Percentiles rank a stretch among this genome's conserved stretches.
Conservation (phyloP, 176 grass and related monocot genomes). For the Musa troglodytarum region DNA sequence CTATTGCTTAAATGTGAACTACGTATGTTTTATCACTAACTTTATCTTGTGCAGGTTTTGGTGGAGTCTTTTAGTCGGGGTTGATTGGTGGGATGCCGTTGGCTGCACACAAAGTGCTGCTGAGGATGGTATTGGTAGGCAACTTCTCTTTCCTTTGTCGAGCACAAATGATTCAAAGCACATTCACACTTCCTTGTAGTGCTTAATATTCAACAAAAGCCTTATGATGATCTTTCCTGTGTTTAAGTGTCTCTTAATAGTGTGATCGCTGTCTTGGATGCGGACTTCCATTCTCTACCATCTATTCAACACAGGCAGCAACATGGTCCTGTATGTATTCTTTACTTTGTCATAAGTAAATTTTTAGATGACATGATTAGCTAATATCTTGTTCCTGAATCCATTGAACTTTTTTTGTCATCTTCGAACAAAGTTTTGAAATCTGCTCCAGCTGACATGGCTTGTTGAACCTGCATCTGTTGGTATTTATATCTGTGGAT, state of each 20-base stretch:
- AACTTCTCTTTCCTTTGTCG: not conserved
- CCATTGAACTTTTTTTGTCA: not conserved
- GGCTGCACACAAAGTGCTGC: conserved; percentile 97
- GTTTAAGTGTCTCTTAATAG: conserved; percentile 87
- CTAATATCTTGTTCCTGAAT: not conserved
- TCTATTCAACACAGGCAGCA: conserved; percentile 88
- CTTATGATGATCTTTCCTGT: conserved; percentile 21
- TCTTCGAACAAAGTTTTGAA: not conserved
- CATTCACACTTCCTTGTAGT: not conserved
- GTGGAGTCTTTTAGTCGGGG: conserved; percentile 90
- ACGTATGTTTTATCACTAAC: too few species aligned
- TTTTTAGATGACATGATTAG: not conserved
- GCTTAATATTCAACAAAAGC: not conserved
- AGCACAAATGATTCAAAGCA: not conserved
- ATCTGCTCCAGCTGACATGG: not conserved
- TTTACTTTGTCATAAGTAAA: conserved; percentile 1
- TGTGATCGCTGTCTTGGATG: conserved; percentile 90
- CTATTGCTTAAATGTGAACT: not conserved
- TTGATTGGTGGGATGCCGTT: conserved; percentile 99
- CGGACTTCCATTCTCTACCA: conserved; percentile 88
- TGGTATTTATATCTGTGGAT: not conserved
- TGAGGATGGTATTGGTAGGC: conserved; percentile 93
- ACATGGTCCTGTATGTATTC: conserved; percentile 79
- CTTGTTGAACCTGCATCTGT: not conserved
- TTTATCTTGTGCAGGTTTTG: conserved; percentile 56